A percentile compares a stretch with the other conserved stretches of the same genome.
These are phyloP conservation scores for Amanita exitialis DNA, from an alignment of 768 basidiomycete genomes.

Conservation along the genomic window DNA sequence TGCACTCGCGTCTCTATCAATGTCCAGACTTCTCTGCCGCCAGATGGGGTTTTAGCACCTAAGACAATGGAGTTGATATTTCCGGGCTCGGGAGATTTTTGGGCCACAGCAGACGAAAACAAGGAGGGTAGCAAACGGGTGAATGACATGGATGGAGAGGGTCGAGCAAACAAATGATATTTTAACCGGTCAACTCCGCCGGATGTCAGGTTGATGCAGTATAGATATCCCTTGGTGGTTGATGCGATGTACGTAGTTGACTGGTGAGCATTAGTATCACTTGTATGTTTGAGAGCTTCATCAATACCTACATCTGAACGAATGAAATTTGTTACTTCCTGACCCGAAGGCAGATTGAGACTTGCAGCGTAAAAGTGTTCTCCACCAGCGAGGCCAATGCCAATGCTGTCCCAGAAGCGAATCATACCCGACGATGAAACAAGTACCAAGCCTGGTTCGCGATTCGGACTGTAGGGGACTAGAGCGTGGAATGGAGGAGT, in stretches of 20 bases:
- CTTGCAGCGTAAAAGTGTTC: constrained; percentile 46
- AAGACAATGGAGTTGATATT: constrained; percentile 59
- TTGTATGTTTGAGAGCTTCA: constrained; percentile 3
- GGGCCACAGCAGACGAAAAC: constrained; percentile 30
- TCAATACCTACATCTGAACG: constrained; percentile 47
- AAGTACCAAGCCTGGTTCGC: constrained; percentile 85
- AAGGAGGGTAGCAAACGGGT: constrained; percentile 33
- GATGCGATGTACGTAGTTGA: constrained; percentile 59
- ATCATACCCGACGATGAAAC: constrained; percentile 61
- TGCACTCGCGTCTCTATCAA: constrained; percentile 60
- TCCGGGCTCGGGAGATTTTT: constrained; percentile 34
- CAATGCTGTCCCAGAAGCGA: constrained; percentile 84
- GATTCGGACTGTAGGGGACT: constrained; percentile 51
- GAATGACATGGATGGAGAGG: constrained; percentile 32
- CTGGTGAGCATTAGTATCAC: constrained; percentile 20
- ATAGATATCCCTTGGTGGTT: constrained; percentile 57
- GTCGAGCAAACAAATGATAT: constrained; percentile 49
- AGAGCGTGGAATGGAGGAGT: constrained; percentile 49
- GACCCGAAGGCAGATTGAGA: constrained; percentile 40
- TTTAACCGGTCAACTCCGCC: constrained; percentile 60
- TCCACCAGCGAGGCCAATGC: constrained; percentile 74
- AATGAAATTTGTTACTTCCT: constrained; percentile 57
- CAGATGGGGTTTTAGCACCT: constrained; percentile 28
- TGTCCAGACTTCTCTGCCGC: constrained; percentile 54
- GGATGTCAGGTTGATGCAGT: constrained; percentile 51